Evolutionary conservation across 1,284 basidiomycete genomes (phyloP), one percentile per base, ranked within the genome.

Genomic region (Gymnopus androsaceus): DNA sequence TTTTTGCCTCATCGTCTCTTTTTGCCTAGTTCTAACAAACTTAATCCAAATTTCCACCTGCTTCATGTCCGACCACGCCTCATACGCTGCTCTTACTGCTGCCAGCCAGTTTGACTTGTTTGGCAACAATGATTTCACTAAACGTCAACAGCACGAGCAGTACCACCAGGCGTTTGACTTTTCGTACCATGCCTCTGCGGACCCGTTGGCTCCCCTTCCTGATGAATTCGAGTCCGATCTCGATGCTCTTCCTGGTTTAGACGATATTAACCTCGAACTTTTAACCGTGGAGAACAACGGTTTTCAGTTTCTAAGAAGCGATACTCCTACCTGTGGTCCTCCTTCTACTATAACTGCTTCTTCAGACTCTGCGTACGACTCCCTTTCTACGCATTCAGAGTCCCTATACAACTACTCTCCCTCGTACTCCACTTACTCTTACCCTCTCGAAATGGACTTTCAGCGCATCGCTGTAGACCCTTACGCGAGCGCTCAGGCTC

Each of bases 161-260:
- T 60, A 69, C 47, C 69, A 70, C 31, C 60, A 68, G 45, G 74
- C 74, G 69, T 74, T 86, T 69, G 85, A 87, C 72, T 84, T 87
- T 73, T 84, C 84, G 65, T 88, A 86, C 76, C 79, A 80, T 66
- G 75, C 81, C 56, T 76, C 83, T 62, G 76, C 80, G 62, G 85
- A 88, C 74, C 77, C 88, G 69, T 75, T 83, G 63, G 84, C 85
- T 46, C 87, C 88, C 50, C 82, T 87, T 68, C 86, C 88, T 59
- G 88, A 91, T 77, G 79, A 84, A 60, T 91, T 91, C 74, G 90
- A 91, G 66, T 80, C 82, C 51, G 90, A 92, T 71, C 80, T 92
- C 67, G 90, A 92, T 73, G 76, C 77, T 34, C 81, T 87, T 66
- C 81, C 81, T 59, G 80, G 79, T 51, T 80, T 84, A 69, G 82